These are phyloP conservation scores for Magnaporthales sp. DNA, from an alignment of 2,329 filamentous ascomycete genomes.

Conservation along the genomic window DNA sequence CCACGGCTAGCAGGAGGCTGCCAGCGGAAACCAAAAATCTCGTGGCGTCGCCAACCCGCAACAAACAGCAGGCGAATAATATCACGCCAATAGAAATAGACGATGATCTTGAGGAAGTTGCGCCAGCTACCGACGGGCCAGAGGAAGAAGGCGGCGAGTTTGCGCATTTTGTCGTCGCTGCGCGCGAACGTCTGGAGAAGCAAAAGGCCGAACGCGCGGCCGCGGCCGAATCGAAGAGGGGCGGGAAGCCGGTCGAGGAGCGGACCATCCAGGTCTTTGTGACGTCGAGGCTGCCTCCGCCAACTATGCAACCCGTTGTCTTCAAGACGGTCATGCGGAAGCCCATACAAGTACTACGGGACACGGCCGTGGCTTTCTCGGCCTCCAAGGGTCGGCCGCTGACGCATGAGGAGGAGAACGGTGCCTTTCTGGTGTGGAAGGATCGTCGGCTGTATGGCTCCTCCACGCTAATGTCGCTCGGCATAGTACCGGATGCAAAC, in stretches of 20 bases:
- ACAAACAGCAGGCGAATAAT: not conserved
- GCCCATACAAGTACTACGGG: slow-evolving; percentile 55
- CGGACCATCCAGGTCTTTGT: slow-evolving; percentile 44
- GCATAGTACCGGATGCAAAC: slow-evolving; percentile 40
- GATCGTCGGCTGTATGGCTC: slow-evolving; percentile 62
- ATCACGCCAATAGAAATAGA: not conserved
- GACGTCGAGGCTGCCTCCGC: slow-evolving; percentile 49
- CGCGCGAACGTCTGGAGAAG: not conserved
- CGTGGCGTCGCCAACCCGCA: not conserved
- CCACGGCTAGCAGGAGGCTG: not conserved
- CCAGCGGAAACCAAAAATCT: not conserved
- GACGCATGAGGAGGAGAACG: slow-evolving; percentile 31
- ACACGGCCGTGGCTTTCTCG: slow-evolving; percentile 62
- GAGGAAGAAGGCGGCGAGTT: slow-evolving; percentile 3
- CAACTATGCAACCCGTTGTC: slow-evolving; percentile 30
- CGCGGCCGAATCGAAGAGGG: slow-evolving; percentile 9
- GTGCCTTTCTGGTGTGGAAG: slow-evolving; percentile 73
- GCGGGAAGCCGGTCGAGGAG: slow-evolving; percentile 5
- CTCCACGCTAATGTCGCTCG: slow-evolving; percentile 64
- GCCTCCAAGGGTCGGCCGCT: slow-evolving; percentile 31
- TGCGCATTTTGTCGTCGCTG: slow-evolving; percentile 1
- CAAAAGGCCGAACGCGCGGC: not conserved
- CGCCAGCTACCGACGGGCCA: not conserved
- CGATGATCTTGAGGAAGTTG: not conserved
- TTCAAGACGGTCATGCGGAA: slow-evolving; percentile 61